phyloP scores from a whole-genome alignment of 2,329 filamentous ascomycete genomes.

The Aspergillus sp. region DNA sequence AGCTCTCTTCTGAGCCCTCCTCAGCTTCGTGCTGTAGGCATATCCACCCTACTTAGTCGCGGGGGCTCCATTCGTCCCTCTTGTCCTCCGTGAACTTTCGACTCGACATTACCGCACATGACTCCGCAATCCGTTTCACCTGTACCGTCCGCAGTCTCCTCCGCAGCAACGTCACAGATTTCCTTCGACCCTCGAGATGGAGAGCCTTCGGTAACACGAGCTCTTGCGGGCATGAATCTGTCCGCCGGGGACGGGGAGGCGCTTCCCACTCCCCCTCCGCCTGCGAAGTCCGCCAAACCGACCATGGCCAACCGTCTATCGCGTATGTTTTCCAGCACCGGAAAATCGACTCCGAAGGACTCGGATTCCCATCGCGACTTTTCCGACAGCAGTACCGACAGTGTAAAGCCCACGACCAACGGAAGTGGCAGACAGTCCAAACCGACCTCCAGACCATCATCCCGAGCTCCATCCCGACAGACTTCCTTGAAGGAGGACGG shows the following conservation, averaged over 20 bases:
- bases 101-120: constrained; percentile 33
- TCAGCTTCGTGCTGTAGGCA: constrained; percentile 27
- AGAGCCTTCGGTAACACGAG: constrained; percentile 42
- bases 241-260: constrained; percentile 35
- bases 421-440: constrained; percentile 28
- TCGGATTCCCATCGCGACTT: constrained; percentile 31
- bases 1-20: constrained; percentile 14
- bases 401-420: constrained; percentile 30
- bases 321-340: constrained; percentile 46
- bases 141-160: constrained; percentile 44
- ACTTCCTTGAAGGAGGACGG: constrained; percentile 30
- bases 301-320: constrained; percentile 46
- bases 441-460: constrained; percentile 28
- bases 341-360: constrained; percentile 33
- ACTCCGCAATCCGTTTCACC: constrained; percentile 42
- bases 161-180: constrained; percentile 38
- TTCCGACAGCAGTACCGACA: constrained; percentile 38
- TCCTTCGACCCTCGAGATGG: constrained; percentile 38
- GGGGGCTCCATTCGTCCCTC: constrained; percentile 23
- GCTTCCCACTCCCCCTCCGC: constrained; percentile 27
- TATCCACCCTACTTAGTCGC: constrained; percentile 13
- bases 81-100: constrained; percentile 20
- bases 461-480: constrained; percentile 33
- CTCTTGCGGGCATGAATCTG: constrained; percentile 43
- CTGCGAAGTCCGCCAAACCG: constrained; percentile 34